These are phyloP conservation scores for Auriculariales sp. DNA, from an alignment of 768 basidiomycete genomes.

Conservation along the genomic window DNA sequence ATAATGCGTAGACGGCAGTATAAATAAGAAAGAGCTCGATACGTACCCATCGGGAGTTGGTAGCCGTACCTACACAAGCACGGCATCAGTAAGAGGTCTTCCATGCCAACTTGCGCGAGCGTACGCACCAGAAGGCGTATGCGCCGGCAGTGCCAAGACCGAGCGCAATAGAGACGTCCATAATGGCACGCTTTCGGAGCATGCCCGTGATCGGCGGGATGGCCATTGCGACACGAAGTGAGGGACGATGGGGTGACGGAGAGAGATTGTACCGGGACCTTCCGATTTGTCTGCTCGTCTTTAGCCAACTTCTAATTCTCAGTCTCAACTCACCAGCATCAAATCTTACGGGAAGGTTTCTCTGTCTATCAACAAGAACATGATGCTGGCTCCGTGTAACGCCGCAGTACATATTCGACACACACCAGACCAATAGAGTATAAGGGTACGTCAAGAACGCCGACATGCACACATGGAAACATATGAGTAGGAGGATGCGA, in stretches of 20 bases:
- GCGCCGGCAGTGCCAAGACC: conserved; percentile 64
- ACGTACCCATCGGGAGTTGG: conserved; percentile 66
- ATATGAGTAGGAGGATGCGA: no score
- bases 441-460: no score
- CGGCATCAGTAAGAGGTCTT: not conserved
- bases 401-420: no score
- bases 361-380: no score
- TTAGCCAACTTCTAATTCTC: no score
- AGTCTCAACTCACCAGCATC: no score
- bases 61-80: conserved; percentile 52
- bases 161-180: conserved; percentile 60
- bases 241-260: conserved; percentile 12
- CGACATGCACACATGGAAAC: no score
- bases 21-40: not conserved
- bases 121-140: conserved; percentile 72
- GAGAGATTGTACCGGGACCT: no score
- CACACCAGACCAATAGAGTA: no score
- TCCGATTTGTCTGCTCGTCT: no score
- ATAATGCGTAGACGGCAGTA: not conserved
- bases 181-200: conserved; percentile 85
- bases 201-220: conserved; percentile 88
- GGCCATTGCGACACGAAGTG: conserved; percentile 50
- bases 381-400: no score
- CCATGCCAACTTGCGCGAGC: conserved; percentile 9
- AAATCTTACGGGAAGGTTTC: no score